phyloP scores from a whole-genome alignment of 2,329 filamentous ascomycete genomes.

The Colletotrichum brevisporum region DNA sequence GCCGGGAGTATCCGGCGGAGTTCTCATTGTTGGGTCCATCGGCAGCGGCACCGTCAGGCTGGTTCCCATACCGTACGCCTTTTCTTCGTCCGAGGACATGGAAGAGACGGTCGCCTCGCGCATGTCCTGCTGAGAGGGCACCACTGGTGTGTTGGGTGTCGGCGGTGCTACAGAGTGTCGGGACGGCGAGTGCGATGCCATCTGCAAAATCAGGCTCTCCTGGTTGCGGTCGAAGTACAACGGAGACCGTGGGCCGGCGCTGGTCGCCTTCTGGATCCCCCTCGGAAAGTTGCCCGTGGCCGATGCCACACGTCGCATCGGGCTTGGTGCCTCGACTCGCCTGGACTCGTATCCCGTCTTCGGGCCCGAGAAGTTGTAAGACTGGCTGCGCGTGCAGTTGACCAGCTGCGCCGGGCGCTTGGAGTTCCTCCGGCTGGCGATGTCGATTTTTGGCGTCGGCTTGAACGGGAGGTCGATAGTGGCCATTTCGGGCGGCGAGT shows the following conservation, averaged over 20 bases:
- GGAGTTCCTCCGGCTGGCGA: conserved; percentile 67
- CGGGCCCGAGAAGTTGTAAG: conserved; percentile 54
- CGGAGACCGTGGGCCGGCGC: conserved; percentile 58
- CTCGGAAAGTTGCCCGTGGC: conserved; percentile 59
- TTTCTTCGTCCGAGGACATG: conserved; percentile 55
- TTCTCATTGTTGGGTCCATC: conserved; percentile 62
- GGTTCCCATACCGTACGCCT: conserved; percentile 42
- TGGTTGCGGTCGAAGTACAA: conserved; percentile 60
- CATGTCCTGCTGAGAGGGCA: conserved; percentile 53
- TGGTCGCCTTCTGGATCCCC: conserved; percentile 57
- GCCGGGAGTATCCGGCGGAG: conserved; percentile 68
- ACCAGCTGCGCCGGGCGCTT: conserved; percentile 65
- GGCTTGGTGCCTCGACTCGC: conserved; percentile 60
- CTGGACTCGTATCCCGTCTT: conserved; percentile 64
- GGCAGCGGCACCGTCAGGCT: conserved; percentile 45
- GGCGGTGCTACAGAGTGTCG: conserved; percentile 61
- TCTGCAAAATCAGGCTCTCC: conserved; percentile 60
- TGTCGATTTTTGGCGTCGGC: conserved; percentile 66
- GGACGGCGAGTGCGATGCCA: conserved; percentile 57
- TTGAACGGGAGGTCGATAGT: conserved; percentile 56
- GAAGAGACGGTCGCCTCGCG: conserved; percentile 58
- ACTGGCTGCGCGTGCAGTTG: conserved; percentile 59
- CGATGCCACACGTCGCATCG: conserved; percentile 69
- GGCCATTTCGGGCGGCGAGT: conserved; percentile 44
- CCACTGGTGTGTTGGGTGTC: conserved; percentile 64